A percentile compares a stretch with the other conserved stretches of the same genome.
Evolutionary conservation across 495 filamentous ascomycete genomes (phyloP).

Genomic region (Penicillium canariense): DNA sequence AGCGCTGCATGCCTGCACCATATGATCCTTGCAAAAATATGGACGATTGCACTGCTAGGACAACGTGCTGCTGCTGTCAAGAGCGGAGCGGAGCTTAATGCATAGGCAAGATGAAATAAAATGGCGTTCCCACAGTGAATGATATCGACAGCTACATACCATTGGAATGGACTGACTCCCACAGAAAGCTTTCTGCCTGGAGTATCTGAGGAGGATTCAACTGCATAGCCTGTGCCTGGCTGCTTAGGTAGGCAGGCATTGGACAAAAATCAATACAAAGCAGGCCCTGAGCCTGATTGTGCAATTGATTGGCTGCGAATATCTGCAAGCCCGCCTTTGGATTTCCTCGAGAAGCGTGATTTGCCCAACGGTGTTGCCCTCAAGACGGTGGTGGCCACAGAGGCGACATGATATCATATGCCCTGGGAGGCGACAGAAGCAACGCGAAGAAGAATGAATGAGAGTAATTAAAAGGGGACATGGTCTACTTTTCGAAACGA

Average conservation of each 20-base stretch:
- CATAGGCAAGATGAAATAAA: background rate
- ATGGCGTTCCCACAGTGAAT: background rate
- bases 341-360: background rate
- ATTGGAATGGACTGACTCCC: too few species aligned
- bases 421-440: background rate
- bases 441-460: background rate
- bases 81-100: background rate
- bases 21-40: background rate
- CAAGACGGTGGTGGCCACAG: background rate
- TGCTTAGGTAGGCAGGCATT: too few species aligned
- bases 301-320: too few species aligned
- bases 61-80: background rate
- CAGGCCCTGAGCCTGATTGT: too few species aligned
- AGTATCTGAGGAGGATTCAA: too few species aligned
- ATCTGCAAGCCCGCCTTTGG: too few species aligned
- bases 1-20: background rate
- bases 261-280: too few species aligned
- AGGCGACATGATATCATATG: constrained; percentile 1
- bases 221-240: too few species aligned
- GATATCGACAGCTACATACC: too few species aligned
- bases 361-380: background rate
- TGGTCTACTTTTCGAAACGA: background rate
- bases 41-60: background rate
- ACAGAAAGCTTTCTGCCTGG: too few species aligned
- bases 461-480: background rate